Percentiles rank a stretch among this genome's conserved stretches.
Evolutionary conservation across 257 asterid species (phyloP).

Genomic region (Nicotiana attenuata): DNA sequence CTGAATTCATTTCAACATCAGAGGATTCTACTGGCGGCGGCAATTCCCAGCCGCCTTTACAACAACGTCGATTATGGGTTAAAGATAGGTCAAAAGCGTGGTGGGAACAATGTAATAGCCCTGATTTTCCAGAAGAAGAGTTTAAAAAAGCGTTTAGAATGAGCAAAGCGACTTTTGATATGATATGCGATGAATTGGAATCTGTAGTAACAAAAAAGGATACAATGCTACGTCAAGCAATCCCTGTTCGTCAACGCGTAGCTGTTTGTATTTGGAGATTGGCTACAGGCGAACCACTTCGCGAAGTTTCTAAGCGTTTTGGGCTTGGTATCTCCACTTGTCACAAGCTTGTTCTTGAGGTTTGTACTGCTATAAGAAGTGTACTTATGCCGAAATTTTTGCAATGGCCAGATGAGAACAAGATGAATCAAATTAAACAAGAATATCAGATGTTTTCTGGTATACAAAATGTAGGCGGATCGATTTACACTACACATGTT

Average conservation of each 20-base stretch:
- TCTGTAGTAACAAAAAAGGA: constrained; percentile 64
- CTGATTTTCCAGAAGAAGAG: constrained; percentile 66
- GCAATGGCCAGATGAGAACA: constrained; percentile 64
- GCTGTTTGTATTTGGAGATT: constrained; percentile 87
- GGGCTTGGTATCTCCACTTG: constrained; percentile 92
- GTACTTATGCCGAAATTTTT: constrained; percentile 70
- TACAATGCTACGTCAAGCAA: constrained; percentile 84
- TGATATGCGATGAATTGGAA: constrained; percentile 68
- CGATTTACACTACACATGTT: constrained; percentile 70
- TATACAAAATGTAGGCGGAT: constrained; percentile 51
- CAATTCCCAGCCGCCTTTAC: not conserved
- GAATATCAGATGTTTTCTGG: constrained; percentile 46
- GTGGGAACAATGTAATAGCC: constrained; percentile 80
- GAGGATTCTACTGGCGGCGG: not conserved
- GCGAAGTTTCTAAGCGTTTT: constrained; percentile 75
- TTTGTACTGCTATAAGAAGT: constrained; percentile 55
- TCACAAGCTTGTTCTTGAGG: constrained; percentile 81
- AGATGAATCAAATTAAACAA: constrained; percentile 26
- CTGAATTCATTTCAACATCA: constrained; percentile 12
- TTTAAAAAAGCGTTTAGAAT: constrained; percentile 59
- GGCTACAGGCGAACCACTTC: constrained; percentile 94
- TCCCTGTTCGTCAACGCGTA: constrained; percentile 86
- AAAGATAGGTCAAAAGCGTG: constrained; percentile 76
- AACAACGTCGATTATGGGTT: constrained; percentile 71
- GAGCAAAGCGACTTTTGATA: constrained; percentile 66